Evolutionary conservation across 129 eudicot species (phyloP).

Genomic region (Ambrosia artemisiifolia): DNA sequence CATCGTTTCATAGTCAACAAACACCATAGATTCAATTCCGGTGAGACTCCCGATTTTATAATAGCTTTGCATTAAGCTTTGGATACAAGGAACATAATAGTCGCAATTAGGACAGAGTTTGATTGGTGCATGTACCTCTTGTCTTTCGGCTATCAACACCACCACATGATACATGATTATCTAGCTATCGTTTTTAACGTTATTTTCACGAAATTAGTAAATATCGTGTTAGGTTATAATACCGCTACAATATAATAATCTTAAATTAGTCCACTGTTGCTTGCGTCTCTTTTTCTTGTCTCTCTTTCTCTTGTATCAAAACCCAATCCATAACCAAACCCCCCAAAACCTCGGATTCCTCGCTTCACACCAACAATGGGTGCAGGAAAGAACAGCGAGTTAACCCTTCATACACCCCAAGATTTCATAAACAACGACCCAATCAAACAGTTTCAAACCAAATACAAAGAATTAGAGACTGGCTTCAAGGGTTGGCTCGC

Average conservation of each 20-base stretch:
- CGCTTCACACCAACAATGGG: conserved; percentile 31
- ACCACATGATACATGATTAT: too few relatives aligned
- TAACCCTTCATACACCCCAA: conserved; percentile 23
- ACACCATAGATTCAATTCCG: too few relatives aligned
- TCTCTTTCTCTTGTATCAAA: not conserved
- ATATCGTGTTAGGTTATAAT: not conserved
- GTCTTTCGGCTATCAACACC: too few relatives aligned
- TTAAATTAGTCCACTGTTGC: too few relatives aligned
- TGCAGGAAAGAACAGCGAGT: conserved; percentile 37
- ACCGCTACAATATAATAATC: not conserved
- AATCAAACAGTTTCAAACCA: conserved; percentile 44
- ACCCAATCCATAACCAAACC: not conserved
- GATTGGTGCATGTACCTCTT: too few relatives aligned
- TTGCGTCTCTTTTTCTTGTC: not conserved
- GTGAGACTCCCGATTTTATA: too few relatives aligned
- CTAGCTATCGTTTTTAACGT: too few relatives aligned
- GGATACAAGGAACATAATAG: too few relatives aligned
- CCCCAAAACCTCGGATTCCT: not conserved
- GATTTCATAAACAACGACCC: conserved; percentile 41
- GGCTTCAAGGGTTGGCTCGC: conserved; percentile 61
- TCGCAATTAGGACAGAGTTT: too few relatives aligned
- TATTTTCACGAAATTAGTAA: too few relatives aligned
- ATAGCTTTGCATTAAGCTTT: too few relatives aligned
- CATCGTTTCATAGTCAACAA: too few relatives aligned
- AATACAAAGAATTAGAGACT: conserved; percentile 59